Conservation (phyloP, 2,329 filamentous ascomycete genomes). For the Coleophoma crateriformis region DNA sequence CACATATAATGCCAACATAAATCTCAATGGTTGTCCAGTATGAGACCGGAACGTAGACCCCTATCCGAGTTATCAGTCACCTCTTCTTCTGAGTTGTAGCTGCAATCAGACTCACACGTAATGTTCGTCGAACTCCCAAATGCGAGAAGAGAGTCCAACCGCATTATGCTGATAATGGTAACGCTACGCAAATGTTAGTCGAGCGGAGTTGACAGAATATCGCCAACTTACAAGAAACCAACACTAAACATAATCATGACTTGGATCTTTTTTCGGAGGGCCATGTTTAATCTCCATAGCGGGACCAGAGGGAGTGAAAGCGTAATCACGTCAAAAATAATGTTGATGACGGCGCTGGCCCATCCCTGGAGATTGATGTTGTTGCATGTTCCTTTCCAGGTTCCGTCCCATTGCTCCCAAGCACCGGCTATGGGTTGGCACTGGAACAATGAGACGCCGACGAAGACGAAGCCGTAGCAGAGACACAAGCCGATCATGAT, state of each 20-base stretch:
- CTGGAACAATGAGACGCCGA: slow-evolving; percentile 25
- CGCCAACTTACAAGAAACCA: slow-evolving; percentile 30
- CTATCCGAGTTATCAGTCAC: neutral
- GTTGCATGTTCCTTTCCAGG: slow-evolving; percentile 39
- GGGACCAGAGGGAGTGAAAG: slow-evolving; percentile 43
- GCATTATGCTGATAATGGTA: slow-evolving; percentile 13
- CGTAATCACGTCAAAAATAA: slow-evolving; percentile 45
- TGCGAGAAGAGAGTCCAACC: slow-evolving; percentile 10
- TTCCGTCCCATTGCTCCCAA: slow-evolving; percentile 47
- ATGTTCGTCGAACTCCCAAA: slow-evolving; percentile 14
- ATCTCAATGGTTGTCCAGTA: slow-evolving; percentile 18
- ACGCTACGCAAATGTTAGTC: slow-evolving; percentile 2
- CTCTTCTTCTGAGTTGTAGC: neutral
- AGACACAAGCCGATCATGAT: slow-evolving; percentile 4
- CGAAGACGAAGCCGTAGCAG: slow-evolving; percentile 6
- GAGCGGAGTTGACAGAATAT: too few relatives aligned
- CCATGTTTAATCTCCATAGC: slow-evolving; percentile 35
- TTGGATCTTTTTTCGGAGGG: slow-evolving; percentile 40
- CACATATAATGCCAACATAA: slow-evolving; percentile 14
- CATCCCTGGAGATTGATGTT: slow-evolving; percentile 43
- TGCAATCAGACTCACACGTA: slow-evolving; percentile 6
- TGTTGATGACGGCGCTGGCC: slow-evolving; percentile 45
- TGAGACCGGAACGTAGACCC: slow-evolving; percentile 10
- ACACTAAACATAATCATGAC: slow-evolving; percentile 45
- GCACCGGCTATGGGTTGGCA: slow-evolving; percentile 45